Evolutionary conservation across 768 basidiomycete species (phyloP), one percentile per base, ranked within the genome.

Genomic region (Boletus rufocinnamomeus): DNA sequence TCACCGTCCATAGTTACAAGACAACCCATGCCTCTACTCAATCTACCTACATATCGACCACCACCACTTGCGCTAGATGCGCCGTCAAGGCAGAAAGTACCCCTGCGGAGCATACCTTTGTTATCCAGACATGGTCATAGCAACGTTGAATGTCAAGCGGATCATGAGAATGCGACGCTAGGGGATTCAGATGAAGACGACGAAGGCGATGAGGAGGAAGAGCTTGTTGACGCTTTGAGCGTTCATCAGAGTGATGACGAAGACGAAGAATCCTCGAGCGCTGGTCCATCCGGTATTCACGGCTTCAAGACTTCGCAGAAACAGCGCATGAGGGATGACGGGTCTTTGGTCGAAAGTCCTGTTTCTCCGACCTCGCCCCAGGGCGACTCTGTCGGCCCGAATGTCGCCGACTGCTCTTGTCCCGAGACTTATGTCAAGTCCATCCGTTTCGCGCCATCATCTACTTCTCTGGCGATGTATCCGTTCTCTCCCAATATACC

Each of bases 81-180:
- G 4, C 50, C 54, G 1, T 63, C 66, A 30, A 63, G 64, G 44
- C 55, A 60, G 49, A 60, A 56, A 45, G 54, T 69, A 46, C 76
- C 80, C 14, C 69, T 85, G 61, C 74, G 77, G 47, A 82, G 75
- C 58, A 82, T 86, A 74, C 87, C 87, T 34, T 84, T 80, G 28
- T 67, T 86, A 49, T 76, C 77, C 19, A 74, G 77, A 65, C 67
- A 74, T 30, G 78, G 79, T 46, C 57, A 19, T 23, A 64, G 63
- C 52, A 60, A 69, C 28, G 21, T 52, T 30, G 74, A 72, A 45
- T 46, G 38, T 30, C 58, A 65, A 60, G 51, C 57, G 9, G 64
- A 72, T 43, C 65, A 63, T 51, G 71, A 68, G 32, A 54, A 57
- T 23, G 59, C 53, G 47, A 63, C 52, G 3, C 50, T 63, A 14